phyloP scores from a whole-genome alignment of 345 rosid genomes.

The Salix purpurea region DNA sequence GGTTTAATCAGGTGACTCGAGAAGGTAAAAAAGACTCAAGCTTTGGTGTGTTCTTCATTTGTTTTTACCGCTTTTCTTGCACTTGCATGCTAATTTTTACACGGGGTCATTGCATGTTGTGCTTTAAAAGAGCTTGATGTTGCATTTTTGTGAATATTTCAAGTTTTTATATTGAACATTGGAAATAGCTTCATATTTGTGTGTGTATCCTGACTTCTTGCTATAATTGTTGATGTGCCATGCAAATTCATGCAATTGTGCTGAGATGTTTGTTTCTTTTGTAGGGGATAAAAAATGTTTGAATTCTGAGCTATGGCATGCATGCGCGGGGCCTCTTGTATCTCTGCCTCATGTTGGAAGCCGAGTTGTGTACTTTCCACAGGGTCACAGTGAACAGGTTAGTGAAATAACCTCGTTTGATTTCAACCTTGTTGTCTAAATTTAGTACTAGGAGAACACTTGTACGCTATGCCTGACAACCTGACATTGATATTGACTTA shows the following conservation, averaged over 20 bases:
- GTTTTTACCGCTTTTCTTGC: neutral
- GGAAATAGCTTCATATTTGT: neutral
- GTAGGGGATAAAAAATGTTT: neutral
- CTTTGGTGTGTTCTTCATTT: neutral
- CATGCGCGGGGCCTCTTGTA: slow-evolving; percentile 1
- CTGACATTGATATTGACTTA: neutral
- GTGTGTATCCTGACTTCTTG: neutral
- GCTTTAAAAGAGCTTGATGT: neutral
- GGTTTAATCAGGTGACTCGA: neutral
- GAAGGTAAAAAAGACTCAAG: neutral
- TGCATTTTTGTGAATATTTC: neutral
- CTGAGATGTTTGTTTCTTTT: neutral
- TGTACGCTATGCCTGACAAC: neutral
- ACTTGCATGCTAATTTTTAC: neutral
- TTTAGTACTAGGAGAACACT: neutral
- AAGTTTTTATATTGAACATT: neutral
- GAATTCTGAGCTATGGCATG: neutral
- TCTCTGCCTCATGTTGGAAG: neutral
- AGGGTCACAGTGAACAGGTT: neutral
- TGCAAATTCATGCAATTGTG: neutral
- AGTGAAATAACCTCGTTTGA: neutral
- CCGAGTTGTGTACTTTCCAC: slow-evolving; percentile 1
- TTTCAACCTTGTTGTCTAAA: neutral
- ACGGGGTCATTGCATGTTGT: neutral
- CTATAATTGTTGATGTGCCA: neutral